These are phyloP conservation scores for Murraya koenigii DNA, from an alignment of 345 rosid genomes.

Conservation along the genomic window DNA sequence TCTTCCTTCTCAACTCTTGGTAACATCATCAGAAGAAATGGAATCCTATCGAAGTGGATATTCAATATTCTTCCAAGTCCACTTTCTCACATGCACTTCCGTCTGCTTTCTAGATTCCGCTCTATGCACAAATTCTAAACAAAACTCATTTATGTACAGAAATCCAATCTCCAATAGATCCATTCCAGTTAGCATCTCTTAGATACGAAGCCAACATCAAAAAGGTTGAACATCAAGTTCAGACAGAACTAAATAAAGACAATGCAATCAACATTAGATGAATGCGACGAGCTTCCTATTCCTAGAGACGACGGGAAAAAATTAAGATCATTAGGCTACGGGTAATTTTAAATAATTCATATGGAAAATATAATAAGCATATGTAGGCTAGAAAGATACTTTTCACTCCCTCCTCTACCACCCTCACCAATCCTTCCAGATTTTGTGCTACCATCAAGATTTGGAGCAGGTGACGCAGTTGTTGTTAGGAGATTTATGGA, in stretches of 20 bases:
- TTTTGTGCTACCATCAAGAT: conserved; percentile 45
- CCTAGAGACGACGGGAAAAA: neutral
- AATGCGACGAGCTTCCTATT: neutral
- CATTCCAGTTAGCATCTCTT: neutral
- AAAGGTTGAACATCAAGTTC: neutral
- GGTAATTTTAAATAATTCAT: neutral
- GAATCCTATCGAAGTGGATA: neutral
- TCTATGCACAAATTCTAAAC: neutral
- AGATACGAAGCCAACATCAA: neutral
- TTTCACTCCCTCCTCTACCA: conserved; percentile 93
- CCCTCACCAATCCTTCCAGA: conserved; percentile 65
- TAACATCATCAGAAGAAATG: neutral
- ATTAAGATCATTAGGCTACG: neutral
- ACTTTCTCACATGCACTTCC: neutral
- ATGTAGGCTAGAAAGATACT: conserved; percentile 42
- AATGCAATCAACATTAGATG: neutral
- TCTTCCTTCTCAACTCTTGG: neutral
- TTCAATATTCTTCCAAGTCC: neutral
- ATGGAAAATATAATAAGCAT: conserved; percentile 8
- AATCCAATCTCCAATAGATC: neutral
- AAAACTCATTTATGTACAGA: neutral
- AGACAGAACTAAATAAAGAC: neutral
- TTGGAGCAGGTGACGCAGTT: conserved; percentile 42
- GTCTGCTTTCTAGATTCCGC: neutral
- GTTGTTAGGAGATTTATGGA: no score